Percentiles rank a stretch among this genome's conserved stretches.
phyloP scores from a whole-genome alignment of 2,329 filamentous ascomycete species.

The Alternaria infectoria region DNA sequence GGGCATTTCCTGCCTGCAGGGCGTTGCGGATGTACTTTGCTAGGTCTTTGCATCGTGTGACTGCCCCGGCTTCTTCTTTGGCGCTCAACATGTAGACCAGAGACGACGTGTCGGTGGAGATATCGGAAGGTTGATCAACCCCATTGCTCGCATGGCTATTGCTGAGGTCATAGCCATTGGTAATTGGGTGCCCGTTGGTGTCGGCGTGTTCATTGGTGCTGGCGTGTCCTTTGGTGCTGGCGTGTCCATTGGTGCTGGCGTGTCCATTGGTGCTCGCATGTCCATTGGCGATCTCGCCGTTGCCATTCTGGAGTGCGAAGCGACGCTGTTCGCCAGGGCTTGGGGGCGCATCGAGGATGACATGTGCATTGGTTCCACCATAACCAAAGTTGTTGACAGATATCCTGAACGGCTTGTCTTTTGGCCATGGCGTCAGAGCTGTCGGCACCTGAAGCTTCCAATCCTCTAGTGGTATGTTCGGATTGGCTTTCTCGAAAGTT shows the following conservation, averaged over 20 bases:
- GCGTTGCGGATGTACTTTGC: constrained; percentile 1
- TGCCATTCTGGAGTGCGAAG: neutral
- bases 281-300: neutral
- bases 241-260: neutral
- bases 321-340: neutral
- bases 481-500: constrained; percentile 3
- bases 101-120: neutral
- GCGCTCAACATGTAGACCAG: neutral
- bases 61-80: neutral
- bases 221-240: neutral
- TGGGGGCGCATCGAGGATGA: constrained; percentile 26
- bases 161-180: neutral
- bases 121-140: neutral
- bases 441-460: constrained; percentile 4
- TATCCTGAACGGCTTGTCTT: neutral
- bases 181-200: neutral
- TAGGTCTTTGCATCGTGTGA: neutral
- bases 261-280: neutral
- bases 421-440: constrained; percentile 12
- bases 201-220: neutral
- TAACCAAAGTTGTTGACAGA: constrained; percentile 25
- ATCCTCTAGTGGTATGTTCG: constrained; percentile 1
- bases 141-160: neutral
- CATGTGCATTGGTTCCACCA: constrained; percentile 29
- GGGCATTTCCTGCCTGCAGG: neutral